Evolutionary conservation across 371 early-diverging fungal species (phyloP).

Genomic region (Mortierella polycephala): DNA sequence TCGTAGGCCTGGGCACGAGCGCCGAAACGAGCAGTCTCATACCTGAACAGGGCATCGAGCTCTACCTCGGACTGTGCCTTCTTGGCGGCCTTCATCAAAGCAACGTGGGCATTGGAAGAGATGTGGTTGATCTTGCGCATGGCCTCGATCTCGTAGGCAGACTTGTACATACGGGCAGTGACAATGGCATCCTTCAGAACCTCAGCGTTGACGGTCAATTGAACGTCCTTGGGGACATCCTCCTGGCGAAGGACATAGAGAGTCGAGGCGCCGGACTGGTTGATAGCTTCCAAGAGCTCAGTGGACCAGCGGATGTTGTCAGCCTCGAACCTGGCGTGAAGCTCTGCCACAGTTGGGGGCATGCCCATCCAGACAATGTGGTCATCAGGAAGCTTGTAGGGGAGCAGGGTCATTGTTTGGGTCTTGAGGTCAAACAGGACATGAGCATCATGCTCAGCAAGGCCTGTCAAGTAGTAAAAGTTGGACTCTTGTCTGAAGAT

Average conservation of each 20-base stretch:
- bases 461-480: slow-evolving; percentile 83
- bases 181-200: slow-evolving; percentile 69
- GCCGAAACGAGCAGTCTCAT: slow-evolving; percentile 74
- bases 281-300: slow-evolving; percentile 57
- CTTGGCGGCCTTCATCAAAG: slow-evolving; percentile 75
- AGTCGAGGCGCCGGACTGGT: slow-evolving; percentile 43
- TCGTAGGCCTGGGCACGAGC: slow-evolving; percentile 87
- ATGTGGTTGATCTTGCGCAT: slow-evolving; percentile 83
- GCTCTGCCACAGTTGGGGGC: slow-evolving; percentile 63
- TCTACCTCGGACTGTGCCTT: slow-evolving; percentile 76
- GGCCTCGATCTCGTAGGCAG: slow-evolving; percentile 76
- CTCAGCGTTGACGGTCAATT: slow-evolving; percentile 34
- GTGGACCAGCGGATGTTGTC: slow-evolving; percentile 70
- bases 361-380: slow-evolving; percentile 89
- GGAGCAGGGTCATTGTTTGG: slow-evolving; percentile 70
- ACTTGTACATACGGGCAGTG: slow-evolving; percentile 84
- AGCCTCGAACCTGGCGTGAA: slow-evolving; percentile 67
- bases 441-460: slow-evolving; percentile 79
- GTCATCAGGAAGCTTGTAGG: slow-evolving; percentile 76
- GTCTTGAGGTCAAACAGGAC: slow-evolving; percentile 76
- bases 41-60: slow-evolving; percentile 81
- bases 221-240: slow-evolving; percentile 56
- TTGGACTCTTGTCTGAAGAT: slow-evolving; percentile 89
- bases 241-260: slow-evolving; percentile 58
- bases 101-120: slow-evolving; percentile 81